These are phyloP conservation scores for Brassica carinata DNA, from an alignment of 345 rosid genomes.

Conservation along the genomic window DNA sequence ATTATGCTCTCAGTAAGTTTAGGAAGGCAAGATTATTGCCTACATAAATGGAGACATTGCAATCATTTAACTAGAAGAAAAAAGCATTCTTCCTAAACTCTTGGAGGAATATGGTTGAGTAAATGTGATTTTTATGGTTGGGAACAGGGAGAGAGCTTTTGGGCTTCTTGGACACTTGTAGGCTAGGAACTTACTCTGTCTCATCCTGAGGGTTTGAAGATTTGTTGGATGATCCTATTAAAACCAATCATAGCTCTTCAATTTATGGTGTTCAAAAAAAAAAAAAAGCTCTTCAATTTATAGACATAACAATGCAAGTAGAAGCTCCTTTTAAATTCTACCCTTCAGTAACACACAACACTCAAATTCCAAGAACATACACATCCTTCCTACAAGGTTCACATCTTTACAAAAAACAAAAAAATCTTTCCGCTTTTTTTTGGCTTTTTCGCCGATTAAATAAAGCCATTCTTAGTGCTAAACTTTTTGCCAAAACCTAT, in stretches of 20 bases:
- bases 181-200: conserved; percentile 45
- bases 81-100: conserved; percentile 6
- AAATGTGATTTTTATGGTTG: conserved; percentile 17
- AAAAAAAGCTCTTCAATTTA: conserved; percentile 60
- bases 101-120: conserved; percentile 24
- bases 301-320: conserved; percentile 73
- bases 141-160: conserved; percentile 45
- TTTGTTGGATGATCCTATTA: conserved; percentile 50
- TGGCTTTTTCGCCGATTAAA: background rate
- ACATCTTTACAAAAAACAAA: conserved; percentile 34
- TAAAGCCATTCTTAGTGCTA: background rate
- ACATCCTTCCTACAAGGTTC: conserved; percentile 26
- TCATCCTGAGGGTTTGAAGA: conserved; percentile 33
- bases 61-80: background rate
- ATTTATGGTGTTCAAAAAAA: conserved; percentile 35
- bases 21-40: conserved; percentile 18
- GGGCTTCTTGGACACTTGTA: conserved; percentile 57
- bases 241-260: conserved; percentile 77
- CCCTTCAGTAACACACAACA: conserved; percentile 23
- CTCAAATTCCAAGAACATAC: conserved; percentile 26
- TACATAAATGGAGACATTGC: conserved; percentile 14
- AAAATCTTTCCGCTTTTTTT: background rate
- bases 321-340: conserved; percentile 64
- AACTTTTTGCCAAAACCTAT: background rate
- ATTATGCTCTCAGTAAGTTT: background rate